Conservation (phyloP, 495 filamentous ascomycete species). For the Chaetomidium leptoderma region DNA sequence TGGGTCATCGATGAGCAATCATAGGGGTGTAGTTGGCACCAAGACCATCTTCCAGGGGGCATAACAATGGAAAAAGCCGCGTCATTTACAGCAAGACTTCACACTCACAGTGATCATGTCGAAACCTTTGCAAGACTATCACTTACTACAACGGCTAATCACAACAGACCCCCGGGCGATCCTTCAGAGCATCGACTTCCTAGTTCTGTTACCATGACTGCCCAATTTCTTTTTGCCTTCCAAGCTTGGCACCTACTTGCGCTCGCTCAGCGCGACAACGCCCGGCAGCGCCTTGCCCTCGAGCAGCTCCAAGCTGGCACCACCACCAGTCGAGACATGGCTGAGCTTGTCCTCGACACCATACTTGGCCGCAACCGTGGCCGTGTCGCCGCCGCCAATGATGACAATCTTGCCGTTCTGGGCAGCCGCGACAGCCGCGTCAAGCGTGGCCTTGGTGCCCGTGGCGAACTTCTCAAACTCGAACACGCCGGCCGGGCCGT, state of each 20-base stretch:
- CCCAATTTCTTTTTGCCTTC: neutral
- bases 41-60: too few relatives aligned
- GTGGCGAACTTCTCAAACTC: conserved; percentile 91
- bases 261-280: conserved; percentile 86
- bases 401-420: conserved; percentile 87
- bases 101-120: too few relatives aligned
- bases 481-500: conserved; percentile 94
- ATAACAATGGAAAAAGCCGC: too few relatives aligned
- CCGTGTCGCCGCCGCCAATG: conserved; percentile 97
- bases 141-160: neutral
- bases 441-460: conserved; percentile 84
- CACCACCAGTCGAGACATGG: conserved; percentile 96
- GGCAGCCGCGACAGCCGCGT: conserved; percentile 76
- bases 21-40: too few relatives aligned
- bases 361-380: conserved; percentile 97
- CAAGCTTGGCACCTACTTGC: conserved; percentile 23
- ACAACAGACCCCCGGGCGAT: neutral
- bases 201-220: conserved; percentile 5
- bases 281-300: conserved; percentile 97
- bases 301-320: conserved; percentile 89
- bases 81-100: too few relatives aligned
- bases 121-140: too few relatives aligned
- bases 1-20: too few relatives aligned
- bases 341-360: conserved; percentile 92
- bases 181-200: conserved; percentile 10